These are phyloP conservation scores for Zymoseptoria ardabiliae DNA, from an alignment of 2,329 filamentous ascomycete genomes.

Conservation along the genomic window DNA sequence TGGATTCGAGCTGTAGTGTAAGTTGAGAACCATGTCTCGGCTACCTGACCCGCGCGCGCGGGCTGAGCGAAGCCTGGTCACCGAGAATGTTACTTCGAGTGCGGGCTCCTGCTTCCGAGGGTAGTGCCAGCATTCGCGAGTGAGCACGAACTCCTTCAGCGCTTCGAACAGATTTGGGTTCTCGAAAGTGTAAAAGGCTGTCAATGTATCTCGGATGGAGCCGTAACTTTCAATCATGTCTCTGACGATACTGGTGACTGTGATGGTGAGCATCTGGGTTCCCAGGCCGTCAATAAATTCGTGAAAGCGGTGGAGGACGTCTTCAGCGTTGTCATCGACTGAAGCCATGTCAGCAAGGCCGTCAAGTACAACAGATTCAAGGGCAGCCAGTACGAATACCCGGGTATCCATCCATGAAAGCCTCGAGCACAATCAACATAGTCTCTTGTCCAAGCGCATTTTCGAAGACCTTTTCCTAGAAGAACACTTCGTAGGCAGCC, in stretches of 20 bases:
- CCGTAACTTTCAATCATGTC: constrained; percentile 16
- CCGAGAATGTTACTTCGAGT: constrained; percentile 16
- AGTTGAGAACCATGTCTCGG: constrained; percentile 9
- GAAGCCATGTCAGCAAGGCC: neutral
- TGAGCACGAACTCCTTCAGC: constrained; percentile 13
- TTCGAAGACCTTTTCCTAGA: constrained; percentile 24
- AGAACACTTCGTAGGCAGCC: constrained; percentile 20
- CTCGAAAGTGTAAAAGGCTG: constrained; percentile 1
- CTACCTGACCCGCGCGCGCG: neutral
- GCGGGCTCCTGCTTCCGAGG: constrained; percentile 5
- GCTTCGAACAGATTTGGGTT: constrained; percentile 3
- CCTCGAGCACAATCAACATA: constrained; percentile 17
- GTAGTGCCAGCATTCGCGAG: constrained; percentile 19
- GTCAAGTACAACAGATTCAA: neutral
- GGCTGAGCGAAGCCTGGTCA: neutral
- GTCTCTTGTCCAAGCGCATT: constrained; percentile 19
- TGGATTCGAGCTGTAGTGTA: constrained; percentile 17
- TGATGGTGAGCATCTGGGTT: constrained; percentile 18
- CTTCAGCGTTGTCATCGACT: neutral
- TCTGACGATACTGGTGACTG: constrained; percentile 14
- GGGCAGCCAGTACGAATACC: neutral
- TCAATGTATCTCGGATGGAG: neutral
- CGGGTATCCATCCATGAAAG: constrained; percentile 14
- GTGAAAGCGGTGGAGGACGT: constrained; percentile 6
- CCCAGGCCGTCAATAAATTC: constrained; percentile 10